phyloP scores from a whole-genome alignment of 805 yeast genomes.

The Pachysolen tannophilus region DNA sequence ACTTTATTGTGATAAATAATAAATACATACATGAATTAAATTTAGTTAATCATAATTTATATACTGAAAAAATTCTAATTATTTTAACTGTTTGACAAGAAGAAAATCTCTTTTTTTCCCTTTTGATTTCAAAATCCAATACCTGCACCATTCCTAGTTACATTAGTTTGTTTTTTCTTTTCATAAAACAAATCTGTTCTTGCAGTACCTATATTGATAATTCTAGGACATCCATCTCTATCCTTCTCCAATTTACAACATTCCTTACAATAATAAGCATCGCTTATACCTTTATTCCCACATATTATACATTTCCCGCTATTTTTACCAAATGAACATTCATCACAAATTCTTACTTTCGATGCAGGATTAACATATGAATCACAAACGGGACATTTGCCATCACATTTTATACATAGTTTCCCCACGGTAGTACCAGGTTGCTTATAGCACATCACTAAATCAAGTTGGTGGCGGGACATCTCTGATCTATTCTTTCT shows the following conservation, averaged over 20 bases:
- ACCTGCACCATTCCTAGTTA: too few relatives aligned
- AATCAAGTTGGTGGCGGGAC: slow-evolving; percentile 88
- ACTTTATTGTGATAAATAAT: too few relatives aligned
- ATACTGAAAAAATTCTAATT: too few relatives aligned
- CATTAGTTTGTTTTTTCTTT: slow-evolving; percentile 31
- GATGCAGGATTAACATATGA: slow-evolving; percentile 68
- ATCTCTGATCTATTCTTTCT: slow-evolving; percentile 25
- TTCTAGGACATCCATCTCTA: slow-evolving; percentile 88
- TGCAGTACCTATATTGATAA: slow-evolving; percentile 73
- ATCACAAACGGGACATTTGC: slow-evolving; percentile 86
- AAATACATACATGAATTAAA: too few relatives aligned
- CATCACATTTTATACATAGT: slow-evolving; percentile 83
- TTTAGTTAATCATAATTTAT: too few relatives aligned
- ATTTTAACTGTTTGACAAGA: too few relatives aligned
- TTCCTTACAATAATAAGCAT: slow-evolving; percentile 79
- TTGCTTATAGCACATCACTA: slow-evolving; percentile 75
- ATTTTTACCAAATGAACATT: slow-evolving; percentile 68
- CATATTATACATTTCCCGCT: slow-evolving; percentile 73
- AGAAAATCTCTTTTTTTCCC: too few relatives aligned
- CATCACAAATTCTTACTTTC: slow-evolving; percentile 70
- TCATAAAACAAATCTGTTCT: slow-evolving; percentile 60
- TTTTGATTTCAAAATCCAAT: too few relatives aligned
- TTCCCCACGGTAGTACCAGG: slow-evolving; percentile 70
- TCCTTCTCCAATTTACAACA: slow-evolving; percentile 75
- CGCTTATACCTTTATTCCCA: slow-evolving; percentile 52